phyloP scores from a whole-genome alignment of 2,329 filamentous ascomycete genomes.

The Nothomitra cinnamomea region DNA sequence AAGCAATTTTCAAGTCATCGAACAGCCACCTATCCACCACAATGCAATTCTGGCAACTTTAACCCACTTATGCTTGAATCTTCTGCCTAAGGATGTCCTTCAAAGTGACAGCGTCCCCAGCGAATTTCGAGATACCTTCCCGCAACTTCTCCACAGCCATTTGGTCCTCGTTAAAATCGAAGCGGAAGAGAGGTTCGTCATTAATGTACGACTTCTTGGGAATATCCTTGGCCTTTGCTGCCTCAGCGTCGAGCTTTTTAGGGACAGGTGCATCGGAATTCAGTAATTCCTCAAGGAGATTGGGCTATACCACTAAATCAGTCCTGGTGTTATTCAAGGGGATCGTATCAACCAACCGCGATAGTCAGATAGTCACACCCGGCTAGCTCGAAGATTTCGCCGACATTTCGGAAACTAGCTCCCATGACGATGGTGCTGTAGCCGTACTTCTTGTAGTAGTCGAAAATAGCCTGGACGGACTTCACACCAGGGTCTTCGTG shows the following conservation, averaged over 20 bases:
- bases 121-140: constrained; percentile 98
- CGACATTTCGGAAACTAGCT: constrained; percentile 88
- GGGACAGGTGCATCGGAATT: constrained; percentile 70
- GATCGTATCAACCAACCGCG: constrained; percentile 46
- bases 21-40: too few relatives aligned
- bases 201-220: constrained; percentile 83
- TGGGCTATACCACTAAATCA: constrained; percentile 38
- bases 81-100: constrained; percentile 86
- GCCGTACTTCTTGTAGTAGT: constrained; percentile 99
- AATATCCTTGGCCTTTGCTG: constrained; percentile 52
- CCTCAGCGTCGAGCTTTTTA: constrained; percentile 72
- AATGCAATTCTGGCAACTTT: too few relatives aligned
- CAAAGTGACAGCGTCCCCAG: constrained; percentile 82
- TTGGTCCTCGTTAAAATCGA: constrained; percentile 98
- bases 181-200: constrained; percentile 83
- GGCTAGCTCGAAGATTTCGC: constrained; percentile 95
- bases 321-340: background rate
- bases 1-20: too few relatives aligned
- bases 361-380: constrained; percentile 99
- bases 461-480: constrained; percentile 86
- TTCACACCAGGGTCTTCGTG: constrained; percentile 91
- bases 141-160: constrained; percentile 99
- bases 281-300: constrained; percentile 82
- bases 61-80: constrained; percentile 33
- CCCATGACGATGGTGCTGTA: constrained; percentile 99